These are phyloP conservation scores for Marvania coccoides DNA, from an alignment of 139 green algal species.

Conservation along the genomic window DNA sequence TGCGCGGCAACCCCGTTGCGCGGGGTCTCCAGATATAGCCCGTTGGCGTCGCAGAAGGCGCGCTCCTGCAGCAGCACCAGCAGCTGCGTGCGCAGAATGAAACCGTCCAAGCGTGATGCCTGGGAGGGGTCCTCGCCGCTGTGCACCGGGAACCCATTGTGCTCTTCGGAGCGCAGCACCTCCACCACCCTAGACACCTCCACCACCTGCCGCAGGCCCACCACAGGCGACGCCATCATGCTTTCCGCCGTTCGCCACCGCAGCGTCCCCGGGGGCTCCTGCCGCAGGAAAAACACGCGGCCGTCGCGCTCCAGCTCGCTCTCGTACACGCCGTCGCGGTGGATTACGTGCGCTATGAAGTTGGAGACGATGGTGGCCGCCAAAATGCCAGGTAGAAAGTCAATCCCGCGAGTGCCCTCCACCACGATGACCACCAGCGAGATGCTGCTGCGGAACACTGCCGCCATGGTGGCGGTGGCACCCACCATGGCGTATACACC, in stretches of 20 bases:
- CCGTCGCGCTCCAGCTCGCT: conserved; percentile 73
- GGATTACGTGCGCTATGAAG: conserved; percentile 67
- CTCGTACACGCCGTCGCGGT: conserved; percentile 84
- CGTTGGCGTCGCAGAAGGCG: conserved; percentile 16
- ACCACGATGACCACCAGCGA: conserved; percentile 86
- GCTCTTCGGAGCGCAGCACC: conserved; percentile 51
- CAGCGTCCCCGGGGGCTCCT: conserved; percentile 63
- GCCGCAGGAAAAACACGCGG: conserved; percentile 65
- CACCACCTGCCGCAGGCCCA: conserved; percentile 54
- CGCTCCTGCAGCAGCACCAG: conserved; percentile 61
- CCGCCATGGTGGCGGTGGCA: conserved; percentile 69
- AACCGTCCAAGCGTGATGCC: conserved; percentile 50
- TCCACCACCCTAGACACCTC: conserved; percentile 43
- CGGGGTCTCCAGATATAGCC: conserved; percentile 33
- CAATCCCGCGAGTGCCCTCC: conserved; percentile 56
- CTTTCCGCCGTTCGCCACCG: conserved; percentile 32
- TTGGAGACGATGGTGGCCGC: conserved; percentile 73
- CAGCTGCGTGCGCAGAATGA: conserved; percentile 81
- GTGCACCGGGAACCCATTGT: conserved; percentile 87
- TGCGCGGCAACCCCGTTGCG: background rate
- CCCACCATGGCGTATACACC: conserved; percentile 77
- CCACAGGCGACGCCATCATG: conserved; percentile 64
- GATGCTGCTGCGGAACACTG: conserved; percentile 81
- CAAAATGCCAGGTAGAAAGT: conserved; percentile 83
- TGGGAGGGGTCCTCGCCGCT: background rate